Evolutionary conservation across 345 rosid species (phyloP).

Genomic region (Eucalyptus guilfoylei): DNA sequence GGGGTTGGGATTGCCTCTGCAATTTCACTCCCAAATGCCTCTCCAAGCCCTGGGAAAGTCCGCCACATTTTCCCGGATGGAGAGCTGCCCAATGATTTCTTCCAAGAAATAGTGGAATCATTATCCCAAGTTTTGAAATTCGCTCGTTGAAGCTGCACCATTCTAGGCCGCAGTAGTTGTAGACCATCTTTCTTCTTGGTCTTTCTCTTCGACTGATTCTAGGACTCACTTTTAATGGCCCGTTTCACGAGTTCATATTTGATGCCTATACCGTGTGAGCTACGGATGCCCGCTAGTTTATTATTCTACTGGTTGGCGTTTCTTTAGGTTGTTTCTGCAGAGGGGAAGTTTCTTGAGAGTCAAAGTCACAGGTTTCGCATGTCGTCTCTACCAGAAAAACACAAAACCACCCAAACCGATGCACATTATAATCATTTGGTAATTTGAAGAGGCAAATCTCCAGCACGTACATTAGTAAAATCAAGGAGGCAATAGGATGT

Average conservation of each 20-base stretch:
- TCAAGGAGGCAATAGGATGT: not conserved
- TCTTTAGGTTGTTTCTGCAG: not conserved
- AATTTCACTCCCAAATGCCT: not conserved
- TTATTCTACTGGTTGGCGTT: not conserved
- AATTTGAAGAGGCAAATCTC: not conserved
- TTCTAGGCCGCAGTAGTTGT: not conserved
- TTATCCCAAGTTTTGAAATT: too few species aligned
- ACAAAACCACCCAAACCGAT: not conserved
- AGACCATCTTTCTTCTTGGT: not conserved
- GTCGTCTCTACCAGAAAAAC: not conserved
- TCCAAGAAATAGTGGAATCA: not conserved
- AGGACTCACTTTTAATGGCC: not conserved
- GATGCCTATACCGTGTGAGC: not conserved
- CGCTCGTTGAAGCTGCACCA: not conserved
- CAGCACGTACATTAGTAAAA: not conserved
- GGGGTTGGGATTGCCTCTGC: not conserved
- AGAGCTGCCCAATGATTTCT: not conserved
- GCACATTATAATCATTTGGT: not conserved
- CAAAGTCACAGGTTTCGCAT: not conserved
- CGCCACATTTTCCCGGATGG: not conserved
- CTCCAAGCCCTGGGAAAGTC: not conserved
- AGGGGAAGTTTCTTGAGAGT: not conserved
- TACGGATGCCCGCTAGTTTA: not conserved
- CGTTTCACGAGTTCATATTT: not conserved
- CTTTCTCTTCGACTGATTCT: not conserved